Base-by-base conservation (phyloP, 768 basidiomycete genomes). In the Lentinula edodes region DNA sequence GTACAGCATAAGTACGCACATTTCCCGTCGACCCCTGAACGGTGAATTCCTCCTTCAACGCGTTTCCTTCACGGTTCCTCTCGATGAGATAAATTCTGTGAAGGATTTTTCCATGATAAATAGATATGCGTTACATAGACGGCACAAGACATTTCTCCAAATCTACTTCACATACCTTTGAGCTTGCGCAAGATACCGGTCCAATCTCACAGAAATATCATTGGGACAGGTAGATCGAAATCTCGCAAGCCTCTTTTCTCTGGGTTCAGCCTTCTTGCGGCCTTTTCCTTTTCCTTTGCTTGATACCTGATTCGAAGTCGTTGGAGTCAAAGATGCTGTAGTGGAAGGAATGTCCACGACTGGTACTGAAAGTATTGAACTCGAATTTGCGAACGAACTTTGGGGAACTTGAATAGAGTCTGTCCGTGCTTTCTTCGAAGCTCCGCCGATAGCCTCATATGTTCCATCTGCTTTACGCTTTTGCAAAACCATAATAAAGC, bases 11-110 rank as follows among this genome's bases (percentile, higher is more conserved):
- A 16, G 13, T 32, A 34, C 56, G 9, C 42, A 59, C 58, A 48
- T 59, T 59, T 18, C 58, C 58, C 1, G 58, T 59, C 15, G 58
- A 59, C 32, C 58, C 58, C 28, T 59, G 58, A 18, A 59, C 46
- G 1, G n/a, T 23, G n/a, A 59, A 59, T n/a, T 59, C 58, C 41
- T 59, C 58, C 10, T 41, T 59, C n/a, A 59, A 46, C 23, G 58
- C 58, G 10, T 59, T 32, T 10, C 45, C 34, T 32, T 59, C 45
- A 20, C 58, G 58, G 35, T 10, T 59, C 39, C 58, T 46, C 13
- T 59, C 58, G 16, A 59, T 59, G 34, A 59, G 43, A 50, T 59
- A 59, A 0, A 59, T 59, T 18, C 58, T 59, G 42, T 0, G 5
- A 20, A 2, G 16, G 41, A 6, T 23, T 39, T 12, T 41, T 8